Evolutionary conservation across 177 flowering plant species (phyloP), one percentile per base, ranked within the genome.

Genomic region (Telopea speciosissima): DNA sequence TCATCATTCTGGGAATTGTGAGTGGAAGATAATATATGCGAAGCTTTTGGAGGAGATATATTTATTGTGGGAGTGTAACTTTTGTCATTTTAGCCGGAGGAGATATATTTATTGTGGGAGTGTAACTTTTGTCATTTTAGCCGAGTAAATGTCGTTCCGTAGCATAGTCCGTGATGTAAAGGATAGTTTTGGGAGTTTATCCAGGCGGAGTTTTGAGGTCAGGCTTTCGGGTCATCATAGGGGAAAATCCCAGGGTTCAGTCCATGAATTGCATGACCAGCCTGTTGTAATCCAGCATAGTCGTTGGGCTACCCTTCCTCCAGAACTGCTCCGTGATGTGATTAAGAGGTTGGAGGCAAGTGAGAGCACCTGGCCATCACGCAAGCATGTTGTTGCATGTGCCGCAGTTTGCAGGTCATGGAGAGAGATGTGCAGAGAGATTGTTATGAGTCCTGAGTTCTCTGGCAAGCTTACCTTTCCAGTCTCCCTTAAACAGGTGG

Each of bases 401-500:
- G 93, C 93, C 62, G 87, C 92, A 3, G 98, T 94, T 69, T 94
- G 98, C 79, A 77, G 88, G 72, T 82, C 97, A 28, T 92, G 99
- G 99, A 85, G 98, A 75, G 95, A 85, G 68, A 90, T 90, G 91
- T 94, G 99, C 75, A 85, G 88, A 75, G 97, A 92, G 75, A 87
- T 92, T 74, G 99, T 94, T 40, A 77, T 28, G 65, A 66, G 79
- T 78, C 99, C 91, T 4, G 99, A 94, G 77, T 73, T 86, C 63
- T 90, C 81, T 54, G 99, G 97, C 74, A 94, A 88, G 83, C 83
- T 94, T 67, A 94, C 99, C 9, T 94, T 94, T 73, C 99, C 97
- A 0, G 83, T 94, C 33, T 90, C 97, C 33, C 73, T 94, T 72
- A 92, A 94, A 79, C 97, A 90, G 92, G 99, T 92, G 24, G 5